These are phyloP conservation scores for Albifimbria verrucaria DNA, from an alignment of 2,329 filamentous ascomycete species.

Conservation along the genomic window DNA sequence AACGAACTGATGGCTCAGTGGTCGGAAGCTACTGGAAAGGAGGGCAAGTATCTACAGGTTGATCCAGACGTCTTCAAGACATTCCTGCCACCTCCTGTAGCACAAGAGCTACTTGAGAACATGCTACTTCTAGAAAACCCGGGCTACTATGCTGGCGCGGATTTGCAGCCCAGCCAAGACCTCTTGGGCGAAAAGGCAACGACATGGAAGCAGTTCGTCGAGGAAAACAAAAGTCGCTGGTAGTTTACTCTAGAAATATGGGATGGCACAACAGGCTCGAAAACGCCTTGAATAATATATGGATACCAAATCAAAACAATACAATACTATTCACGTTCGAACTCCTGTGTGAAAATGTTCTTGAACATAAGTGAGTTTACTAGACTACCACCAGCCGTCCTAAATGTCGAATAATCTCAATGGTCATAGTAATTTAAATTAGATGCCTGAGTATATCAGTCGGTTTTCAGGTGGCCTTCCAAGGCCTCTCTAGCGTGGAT, in stretches of 20 bases:
- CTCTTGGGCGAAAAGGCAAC: slow-evolving; percentile 33
- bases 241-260: no score
- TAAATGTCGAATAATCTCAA: no score
- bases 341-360: no score
- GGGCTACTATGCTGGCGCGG: slow-evolving; percentile 36
- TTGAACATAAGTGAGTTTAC: no score
- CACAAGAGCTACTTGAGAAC: slow-evolving; percentile 38
- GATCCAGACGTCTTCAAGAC: slow-evolving; percentile 31
- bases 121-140: slow-evolving; percentile 37
- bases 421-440: no score
- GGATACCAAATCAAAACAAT: no score
- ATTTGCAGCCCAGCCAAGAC: slow-evolving; percentile 25
- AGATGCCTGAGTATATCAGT: background rate
- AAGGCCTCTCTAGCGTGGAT: background rate
- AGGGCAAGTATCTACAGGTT: slow-evolving; percentile 24
- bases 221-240: slow-evolving; percentile 27
- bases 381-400: no score
- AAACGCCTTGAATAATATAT: no score
- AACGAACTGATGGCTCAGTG: slow-evolving; percentile 29
- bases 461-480: background rate
- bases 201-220: slow-evolving; percentile 34
- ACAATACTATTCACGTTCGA: no score
- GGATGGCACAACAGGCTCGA: no score
- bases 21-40: slow-evolving; percentile 30
- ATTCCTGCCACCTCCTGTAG: slow-evolving; percentile 22